Conservation (phyloP, 306 rosid genomes). For the Mucuna pruriens region DNA sequence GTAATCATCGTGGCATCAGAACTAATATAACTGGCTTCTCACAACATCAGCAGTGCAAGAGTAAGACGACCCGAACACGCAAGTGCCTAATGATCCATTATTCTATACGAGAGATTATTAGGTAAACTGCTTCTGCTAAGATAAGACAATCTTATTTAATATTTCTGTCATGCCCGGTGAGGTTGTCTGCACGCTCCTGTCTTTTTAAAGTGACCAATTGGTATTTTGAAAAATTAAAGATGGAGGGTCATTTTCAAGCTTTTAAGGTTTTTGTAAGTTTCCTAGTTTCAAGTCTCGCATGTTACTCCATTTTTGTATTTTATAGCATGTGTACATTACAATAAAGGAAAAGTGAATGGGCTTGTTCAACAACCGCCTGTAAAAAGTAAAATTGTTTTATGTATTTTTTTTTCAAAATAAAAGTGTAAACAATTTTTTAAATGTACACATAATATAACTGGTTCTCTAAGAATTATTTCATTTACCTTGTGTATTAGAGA, state of each 20-base stretch:
- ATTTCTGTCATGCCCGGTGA: background rate
- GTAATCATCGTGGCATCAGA: constrained; percentile 41
- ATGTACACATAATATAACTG: background rate
- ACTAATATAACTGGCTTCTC: constrained; percentile 45
- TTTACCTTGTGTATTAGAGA: background rate
- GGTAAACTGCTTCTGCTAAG: background rate
- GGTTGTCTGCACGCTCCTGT: constrained; percentile 19
- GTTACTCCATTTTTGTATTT: constrained; percentile 13
- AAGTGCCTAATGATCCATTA: constrained; percentile 25
- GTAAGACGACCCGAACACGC: constrained; percentile 16
- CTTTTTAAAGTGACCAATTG: background rate
- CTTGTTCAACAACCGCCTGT: background rate
- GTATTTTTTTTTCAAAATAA: background rate
- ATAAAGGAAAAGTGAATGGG: background rate
- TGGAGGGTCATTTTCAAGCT: constrained; percentile 32
- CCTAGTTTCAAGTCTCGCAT: background rate
- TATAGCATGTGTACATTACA: background rate
- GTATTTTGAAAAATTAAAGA: background rate
- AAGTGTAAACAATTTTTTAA: background rate
- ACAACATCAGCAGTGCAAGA: constrained; percentile 12
- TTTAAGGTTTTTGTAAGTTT: background rate
- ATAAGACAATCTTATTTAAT: constrained; percentile 24
- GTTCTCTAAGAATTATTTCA: background rate
- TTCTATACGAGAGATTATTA: constrained; percentile 11
- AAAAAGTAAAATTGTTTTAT: background rate